Base-by-base conservation (phyloP, 441 rosid genomes). In the Populus hybrid region DNA sequence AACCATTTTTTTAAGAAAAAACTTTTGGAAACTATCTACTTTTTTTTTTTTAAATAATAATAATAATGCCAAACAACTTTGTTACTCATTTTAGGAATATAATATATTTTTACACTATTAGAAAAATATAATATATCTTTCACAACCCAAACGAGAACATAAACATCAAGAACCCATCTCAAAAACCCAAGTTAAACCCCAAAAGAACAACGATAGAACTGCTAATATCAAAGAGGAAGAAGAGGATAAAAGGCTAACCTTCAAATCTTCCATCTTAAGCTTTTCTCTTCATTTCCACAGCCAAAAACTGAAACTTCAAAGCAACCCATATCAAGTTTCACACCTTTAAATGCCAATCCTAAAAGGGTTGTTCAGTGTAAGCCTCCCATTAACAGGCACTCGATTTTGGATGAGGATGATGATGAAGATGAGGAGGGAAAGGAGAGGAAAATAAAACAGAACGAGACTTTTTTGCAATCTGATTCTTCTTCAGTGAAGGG, bases 341-440 rank as follows among this genome's bases (percentile, higher is more conserved):
- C 80, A 6, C 24, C 69, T 59, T 67, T 81, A 30, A 68, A 82
- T 46, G 24, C 82, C 28, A 28, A 36, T 2, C 81, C 87, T 68
- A 90, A 87, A 88, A 87, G 88, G 79, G 89, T 94, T 32, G 92
- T 95, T 74, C 95, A 89, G 79, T 85, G 92, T 84, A 89, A 72
- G 83, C 93, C 89, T 70, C 95, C 95, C 0, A 53, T 82, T 42
- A 84, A 67, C 82, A 87, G 85, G 7, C 67, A 69, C 64, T 53
- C 78, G 32, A 5, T 26, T 12, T 66, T 70, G 67, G 72, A 75
- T 59, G 69, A 77, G 3, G 87, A 85, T 28, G 89, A 85, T 28
- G 90, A 80, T 0, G 91, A 84, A 1, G 92, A 89, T 0, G 92
- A 86, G 73, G 84, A 87, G 69, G 87, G 77, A 66, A 86, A 84